phyloP scores from a whole-genome alignment of 1,284 basidiomycete species.

The Ustilago crameri region DNA sequence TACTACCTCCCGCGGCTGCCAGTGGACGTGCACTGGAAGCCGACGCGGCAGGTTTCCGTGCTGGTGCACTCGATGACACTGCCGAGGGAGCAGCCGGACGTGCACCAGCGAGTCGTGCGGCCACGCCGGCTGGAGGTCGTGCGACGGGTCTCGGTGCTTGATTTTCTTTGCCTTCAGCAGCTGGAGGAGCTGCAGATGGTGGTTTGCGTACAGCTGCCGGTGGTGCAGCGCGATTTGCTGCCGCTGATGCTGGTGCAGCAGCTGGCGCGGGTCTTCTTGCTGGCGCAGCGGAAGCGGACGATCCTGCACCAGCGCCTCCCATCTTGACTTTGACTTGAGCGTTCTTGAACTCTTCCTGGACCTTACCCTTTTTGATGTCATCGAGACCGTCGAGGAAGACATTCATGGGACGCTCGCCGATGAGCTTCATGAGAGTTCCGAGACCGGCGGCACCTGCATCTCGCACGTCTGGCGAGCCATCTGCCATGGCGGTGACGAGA shows the following conservation, averaged over 20 bases:
- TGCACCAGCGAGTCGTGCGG: constrained; percentile 15
- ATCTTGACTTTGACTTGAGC: constrained; percentile 60
- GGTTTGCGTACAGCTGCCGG: constrained; percentile 33
- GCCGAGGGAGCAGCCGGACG: constrained; percentile 30
- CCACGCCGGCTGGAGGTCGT: constrained; percentile 19
- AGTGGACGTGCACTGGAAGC: constrained; percentile 67
- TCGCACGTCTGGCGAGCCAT: constrained; percentile 89
- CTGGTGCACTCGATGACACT: constrained; percentile 52
- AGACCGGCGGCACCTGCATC: constrained; percentile 87
- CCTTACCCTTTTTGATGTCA: constrained; percentile 89
- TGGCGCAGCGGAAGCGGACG: constrained; percentile 28
- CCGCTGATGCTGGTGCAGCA: constrained; percentile 18
- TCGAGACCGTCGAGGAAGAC: constrained; percentile 86
- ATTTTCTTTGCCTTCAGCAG: constrained; percentile 38
- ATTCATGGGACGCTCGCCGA: constrained; percentile 91
- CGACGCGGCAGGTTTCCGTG: constrained; percentile 72
- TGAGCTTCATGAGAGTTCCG: constrained; percentile 94
- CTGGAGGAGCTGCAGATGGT: constrained; percentile 12
- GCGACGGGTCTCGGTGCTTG: constrained; percentile 38
- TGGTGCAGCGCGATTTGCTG: constrained; percentile 31
- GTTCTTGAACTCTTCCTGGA: constrained; percentile 84
- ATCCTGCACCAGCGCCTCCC: constrained; percentile 23
- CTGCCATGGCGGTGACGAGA: constrained; percentile 82
- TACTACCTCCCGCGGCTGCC: constrained; percentile 70
- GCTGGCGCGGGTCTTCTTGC: constrained; percentile 22